phyloP scores from a whole-genome alignment of 805 yeast species.

The Hanseniaspora lindneri region DNA sequence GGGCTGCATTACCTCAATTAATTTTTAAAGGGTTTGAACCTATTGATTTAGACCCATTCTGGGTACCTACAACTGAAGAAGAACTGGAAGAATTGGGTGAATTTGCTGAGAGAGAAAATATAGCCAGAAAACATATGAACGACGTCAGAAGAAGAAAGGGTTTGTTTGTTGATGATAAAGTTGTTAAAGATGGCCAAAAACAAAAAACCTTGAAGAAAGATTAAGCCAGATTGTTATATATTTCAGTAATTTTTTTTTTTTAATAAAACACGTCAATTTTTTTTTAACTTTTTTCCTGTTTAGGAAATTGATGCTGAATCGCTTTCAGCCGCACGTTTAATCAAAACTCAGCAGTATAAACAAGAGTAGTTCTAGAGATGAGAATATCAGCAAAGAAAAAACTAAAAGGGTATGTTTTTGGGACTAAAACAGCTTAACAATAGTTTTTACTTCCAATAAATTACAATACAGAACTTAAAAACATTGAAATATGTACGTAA shows the following conservation, averaged over 20 bases:
- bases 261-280: neutral
- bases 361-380: neutral
- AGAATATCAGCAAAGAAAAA: too few species aligned
- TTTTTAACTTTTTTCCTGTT: neutral
- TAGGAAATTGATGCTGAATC: neutral
- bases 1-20: slow-evolving; percentile 94
- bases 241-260: slow-evolving; percentile 21
- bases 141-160: slow-evolving; percentile 77
- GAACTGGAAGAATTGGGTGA: slow-evolving; percentile 91
- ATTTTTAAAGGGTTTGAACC: slow-evolving; percentile 80
- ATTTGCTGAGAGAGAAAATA: slow-evolving; percentile 79
- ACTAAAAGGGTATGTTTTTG: neutral
- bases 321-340: neutral
- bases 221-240: slow-evolving; percentile 22
- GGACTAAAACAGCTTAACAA: too few species aligned
- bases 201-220: slow-evolving; percentile 78
- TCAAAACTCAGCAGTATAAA: neutral
- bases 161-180: slow-evolving; percentile 75
- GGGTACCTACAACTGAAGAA: slow-evolving; percentile 98
- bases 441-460: too few species aligned
- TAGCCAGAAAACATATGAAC: slow-evolving; percentile 81
- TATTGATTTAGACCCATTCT: slow-evolving; percentile 87
- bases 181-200: slow-evolving; percentile 84
- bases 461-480: too few species aligned
- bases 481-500: neutral